phyloP scores from a whole-genome alignment of 2,329 filamentous ascomycete species.

The Colletotrichum sp. region DNA sequence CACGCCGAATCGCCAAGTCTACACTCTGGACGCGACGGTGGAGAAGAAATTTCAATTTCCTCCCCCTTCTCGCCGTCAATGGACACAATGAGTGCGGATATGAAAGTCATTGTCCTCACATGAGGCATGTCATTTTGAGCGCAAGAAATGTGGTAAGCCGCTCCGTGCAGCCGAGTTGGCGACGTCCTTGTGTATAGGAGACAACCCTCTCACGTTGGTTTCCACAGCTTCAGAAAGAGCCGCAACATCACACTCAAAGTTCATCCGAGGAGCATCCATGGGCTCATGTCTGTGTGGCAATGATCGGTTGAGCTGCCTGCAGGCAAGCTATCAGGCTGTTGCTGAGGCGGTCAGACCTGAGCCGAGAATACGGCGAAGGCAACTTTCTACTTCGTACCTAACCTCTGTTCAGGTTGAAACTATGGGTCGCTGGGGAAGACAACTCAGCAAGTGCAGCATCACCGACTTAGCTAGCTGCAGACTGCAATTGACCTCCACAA shows the following conservation, averaged over 20 bases:
- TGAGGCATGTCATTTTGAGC: background rate
- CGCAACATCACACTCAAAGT: background rate
- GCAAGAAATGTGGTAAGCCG: background rate
- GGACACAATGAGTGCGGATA: background rate
- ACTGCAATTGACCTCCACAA: background rate
- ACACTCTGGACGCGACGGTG: background rate
- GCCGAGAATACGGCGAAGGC: background rate
- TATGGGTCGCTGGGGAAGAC: constrained; percentile 12
- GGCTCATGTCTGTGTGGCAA: background rate
- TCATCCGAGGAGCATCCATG: background rate
- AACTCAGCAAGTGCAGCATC: constrained; percentile 2
- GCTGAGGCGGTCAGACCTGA: constrained; percentile 18
- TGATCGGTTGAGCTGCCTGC: background rate
- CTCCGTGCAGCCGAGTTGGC: too few relatives aligned
- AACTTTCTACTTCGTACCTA: background rate
- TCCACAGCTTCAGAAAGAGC: background rate
- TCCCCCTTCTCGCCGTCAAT: background rate
- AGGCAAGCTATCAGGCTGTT: background rate
- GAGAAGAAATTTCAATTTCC: background rate
- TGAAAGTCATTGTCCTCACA: background rate
- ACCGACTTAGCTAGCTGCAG: background rate
- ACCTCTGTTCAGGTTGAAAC: constrained; percentile 10
- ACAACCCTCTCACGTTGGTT: background rate
- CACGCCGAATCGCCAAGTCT: background rate
- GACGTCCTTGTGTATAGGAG: too few relatives aligned